Evolutionary conservation across 2,329 filamentous ascomycete species (phyloP), one percentile per base, ranked within the genome.

Genomic region (Epichloe gansuensis): DNA sequence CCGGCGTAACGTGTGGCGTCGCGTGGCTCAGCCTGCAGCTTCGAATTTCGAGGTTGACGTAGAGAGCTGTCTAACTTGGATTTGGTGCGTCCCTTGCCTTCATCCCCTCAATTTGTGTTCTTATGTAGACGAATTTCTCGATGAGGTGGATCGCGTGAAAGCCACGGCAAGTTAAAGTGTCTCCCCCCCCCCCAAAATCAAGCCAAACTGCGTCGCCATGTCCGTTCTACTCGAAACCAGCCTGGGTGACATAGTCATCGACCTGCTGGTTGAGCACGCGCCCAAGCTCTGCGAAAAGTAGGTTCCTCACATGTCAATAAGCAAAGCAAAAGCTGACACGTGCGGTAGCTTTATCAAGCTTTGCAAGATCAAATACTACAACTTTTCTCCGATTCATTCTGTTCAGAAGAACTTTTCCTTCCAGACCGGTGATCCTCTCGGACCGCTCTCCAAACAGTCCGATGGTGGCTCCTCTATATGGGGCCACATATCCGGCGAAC

Each of bases 311-410:
- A 27, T 15, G 2, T 12, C 23, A 4, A 13, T 34, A 7, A 17
- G 5, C 36, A 3, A 47, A 25, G 25, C 3, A n/a, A 63, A n/a
- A 72, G 66, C 63, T 64, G 47, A 64, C 47, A 11, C 31, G 17
- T 5, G 23, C 56, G 75, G 73, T 68, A 94, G 89, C 77, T 97
- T 98, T 68, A 75, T 98, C 53, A 97, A 98, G 77, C 87, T 98
- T 61, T 96, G 93, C 81, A 97, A 97, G 73, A 76, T 89, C 70
- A 98, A 96, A 74, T 98, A 97, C 73, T 98, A 96, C 81, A 97
- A 97, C 74, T 97, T 94, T 68, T 84, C 89, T 5, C 93, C 91
- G 27, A 74, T 97, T 51, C 88, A 96, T 71, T 89, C 85, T 59
- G 81, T 98, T 39, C 93, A 96, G 65, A 93, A 91, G 67, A 83